phyloP scores from a whole-genome alignment of 75 land plant species.

The Pinus albicaulis region DNA sequence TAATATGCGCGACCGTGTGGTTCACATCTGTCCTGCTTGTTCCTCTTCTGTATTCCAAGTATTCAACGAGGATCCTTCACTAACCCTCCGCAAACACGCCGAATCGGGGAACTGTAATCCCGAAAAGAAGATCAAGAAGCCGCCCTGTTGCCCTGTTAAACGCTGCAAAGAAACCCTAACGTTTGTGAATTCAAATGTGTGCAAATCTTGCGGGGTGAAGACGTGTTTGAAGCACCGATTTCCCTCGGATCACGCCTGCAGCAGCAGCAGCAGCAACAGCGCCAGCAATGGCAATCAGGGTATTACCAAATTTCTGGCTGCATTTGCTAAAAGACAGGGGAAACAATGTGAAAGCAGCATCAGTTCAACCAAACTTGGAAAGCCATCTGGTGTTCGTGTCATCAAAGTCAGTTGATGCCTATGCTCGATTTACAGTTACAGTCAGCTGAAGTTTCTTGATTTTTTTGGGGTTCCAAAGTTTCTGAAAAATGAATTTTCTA shows the following conservation, averaged over 20 bases:
- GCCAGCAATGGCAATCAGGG: neutral
- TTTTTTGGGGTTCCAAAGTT: no score
- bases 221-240: conserved; percentile 80
- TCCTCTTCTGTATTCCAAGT: conserved; percentile 48
- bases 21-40: conserved; percentile 64
- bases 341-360: conserved; percentile 18
- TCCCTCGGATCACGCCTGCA: conserved; percentile 70
- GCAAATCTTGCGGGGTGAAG: conserved; percentile 59
- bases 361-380: no score
- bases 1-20: conserved; percentile 46
- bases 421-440: no score
- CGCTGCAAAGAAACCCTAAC: conserved; percentile 76
- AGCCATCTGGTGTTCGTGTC: no score
- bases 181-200: conserved; percentile 55
- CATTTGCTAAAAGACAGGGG: conserved; percentile 23
- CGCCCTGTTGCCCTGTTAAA: conserved; percentile 66
- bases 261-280: conserved; percentile 4
- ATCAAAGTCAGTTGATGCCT: no score
- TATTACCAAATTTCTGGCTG: conserved; percentile 29
- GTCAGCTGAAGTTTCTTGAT: no score
- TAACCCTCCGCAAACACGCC: conserved; percentile 37
- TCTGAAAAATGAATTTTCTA: no score
- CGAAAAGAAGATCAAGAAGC: conserved; percentile 49
- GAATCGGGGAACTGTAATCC: conserved; percentile 64
- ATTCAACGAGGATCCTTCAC: conserved; percentile 29